These are phyloP conservation scores for Ambrosiella cleistominuta DNA, from an alignment of 2,329 filamentous ascomycete genomes.

Conservation along the genomic window DNA sequence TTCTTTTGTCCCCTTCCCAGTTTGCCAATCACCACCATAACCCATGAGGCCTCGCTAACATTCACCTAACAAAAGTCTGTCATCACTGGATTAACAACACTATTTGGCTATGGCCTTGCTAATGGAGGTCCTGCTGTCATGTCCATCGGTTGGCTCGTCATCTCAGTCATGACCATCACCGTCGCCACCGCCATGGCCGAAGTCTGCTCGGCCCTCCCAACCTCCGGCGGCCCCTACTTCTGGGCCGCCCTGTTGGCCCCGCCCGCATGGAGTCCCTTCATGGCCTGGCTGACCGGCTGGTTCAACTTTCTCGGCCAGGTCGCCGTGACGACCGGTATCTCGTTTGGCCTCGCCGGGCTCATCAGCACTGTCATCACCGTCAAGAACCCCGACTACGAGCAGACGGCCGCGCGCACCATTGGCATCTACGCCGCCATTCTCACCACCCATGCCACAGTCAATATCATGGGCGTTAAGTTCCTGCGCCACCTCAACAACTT, in stretches of 20 bases:
- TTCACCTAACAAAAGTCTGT: conserved; percentile 25
- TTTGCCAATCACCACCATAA: not conserved
- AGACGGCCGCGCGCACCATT: conserved; percentile 24
- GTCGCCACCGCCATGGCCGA: conserved; percentile 36
- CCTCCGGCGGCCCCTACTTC: conserved; percentile 41
- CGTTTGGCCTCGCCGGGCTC: conserved; percentile 24
- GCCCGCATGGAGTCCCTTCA: conserved; percentile 13
- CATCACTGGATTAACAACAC: conserved; percentile 40
- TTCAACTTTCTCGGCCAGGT: conserved; percentile 26
- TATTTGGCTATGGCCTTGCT: conserved; percentile 37
- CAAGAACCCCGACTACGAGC: conserved; percentile 20
- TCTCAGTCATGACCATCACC: conserved; percentile 29
- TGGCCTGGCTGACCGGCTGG: conserved; percentile 22
- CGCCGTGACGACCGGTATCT: conserved; percentile 26
- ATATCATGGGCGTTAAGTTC: conserved; percentile 39
- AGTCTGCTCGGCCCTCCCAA: conserved; percentile 41
- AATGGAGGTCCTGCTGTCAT: conserved; percentile 39
- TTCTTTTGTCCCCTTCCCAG: not conserved
- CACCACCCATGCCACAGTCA: conserved; percentile 34
- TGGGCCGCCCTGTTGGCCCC: conserved; percentile 41
- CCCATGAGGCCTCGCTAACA: too few relatives aligned
- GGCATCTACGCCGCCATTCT: conserved; percentile 43
- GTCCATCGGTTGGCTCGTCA: conserved; percentile 35
- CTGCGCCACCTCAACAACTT: conserved; percentile 39
- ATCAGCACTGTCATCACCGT: conserved; percentile 23